Evolutionary conservation across 2,329 filamentous ascomycete species (phyloP), one percentile per base, ranked within the genome.

Genomic region (Coniochaeta hoffmannii): DNA sequence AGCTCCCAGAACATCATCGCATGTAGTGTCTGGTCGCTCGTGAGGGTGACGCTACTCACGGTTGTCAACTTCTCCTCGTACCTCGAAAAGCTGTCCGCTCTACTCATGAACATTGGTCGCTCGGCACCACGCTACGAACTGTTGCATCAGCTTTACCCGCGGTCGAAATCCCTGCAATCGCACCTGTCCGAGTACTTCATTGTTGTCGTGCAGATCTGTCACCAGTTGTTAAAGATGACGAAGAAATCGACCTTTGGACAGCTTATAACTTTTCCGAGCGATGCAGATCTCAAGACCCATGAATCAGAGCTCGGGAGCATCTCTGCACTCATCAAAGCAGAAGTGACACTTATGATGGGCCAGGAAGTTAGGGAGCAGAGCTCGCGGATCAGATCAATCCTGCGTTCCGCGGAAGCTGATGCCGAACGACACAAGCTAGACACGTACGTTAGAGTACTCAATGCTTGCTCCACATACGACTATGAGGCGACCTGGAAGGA

Each of bases 1-100:
- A 73, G 71, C 1, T 71, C 70, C 0, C 74, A 77, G 59, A 77
- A 76, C 38, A 44, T 77, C 0, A 63, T 76, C 8, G 73, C 74
- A 0, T 73, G 71, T 55, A 67, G 73, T 12, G 71, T 78, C 0
- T 78, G 74, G 76, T 67, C 71, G 0, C 54, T 74, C 1, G 71
- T 77, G 9, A 68, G 73, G 44, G 68, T 72, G 58, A 68, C 71
- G 1, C 63, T 77, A 19, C 56, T 73, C 44, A 72, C 77, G 35
- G 60, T 67, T 4, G 62, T 65, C 1, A 65, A 62, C 28, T 60
- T 65, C 49, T 65, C 65, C 19, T 63, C 69, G 0, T 71, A 69
- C 44, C 55, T 75, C 1, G 72, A 76, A 2, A 72, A 68, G 44
- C 17, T 74, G 0, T 76, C 75, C 0, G 28, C 44, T 0, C 58